Percentiles rank a stretch among this genome's conserved stretches.
phyloP scores from a whole-genome alignment of 192 early-diverging fungal genomes.

The Podila clonocystis region DNA sequence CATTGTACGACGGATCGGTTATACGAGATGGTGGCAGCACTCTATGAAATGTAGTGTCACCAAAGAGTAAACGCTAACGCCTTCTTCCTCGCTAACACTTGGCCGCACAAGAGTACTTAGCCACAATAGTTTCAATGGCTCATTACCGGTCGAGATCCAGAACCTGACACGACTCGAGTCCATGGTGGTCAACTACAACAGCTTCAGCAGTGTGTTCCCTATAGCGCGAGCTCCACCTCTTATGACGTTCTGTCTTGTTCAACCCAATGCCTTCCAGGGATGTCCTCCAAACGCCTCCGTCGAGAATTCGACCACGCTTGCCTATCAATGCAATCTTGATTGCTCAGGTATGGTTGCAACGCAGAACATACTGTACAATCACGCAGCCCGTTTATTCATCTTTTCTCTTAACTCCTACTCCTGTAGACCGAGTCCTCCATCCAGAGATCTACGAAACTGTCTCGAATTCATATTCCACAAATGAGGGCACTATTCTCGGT shows the following conservation, averaged over 20 bases:
- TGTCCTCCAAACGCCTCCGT: conserved; percentile 24
- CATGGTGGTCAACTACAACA: conserved; percentile 34
- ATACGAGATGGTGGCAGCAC: background rate
- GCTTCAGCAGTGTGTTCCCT: conserved; percentile 27
- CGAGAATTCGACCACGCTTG: conserved; percentile 16
- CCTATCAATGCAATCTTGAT: conserved; percentile 40
- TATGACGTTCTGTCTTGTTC: conserved; percentile 27
- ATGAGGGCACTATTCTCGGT: background rate
- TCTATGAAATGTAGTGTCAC: background rate
- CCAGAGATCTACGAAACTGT: conserved; percentile 15
- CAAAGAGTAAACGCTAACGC: background rate
- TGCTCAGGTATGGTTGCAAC: conserved; percentile 14
- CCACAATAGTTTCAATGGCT: conserved; percentile 26
- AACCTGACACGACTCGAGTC: conserved; percentile 22
- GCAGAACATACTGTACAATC: background rate
- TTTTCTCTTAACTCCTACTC: background rate
- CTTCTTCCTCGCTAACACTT: background rate
- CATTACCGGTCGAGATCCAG: conserved; percentile 30
- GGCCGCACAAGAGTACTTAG: conserved; percentile 7
- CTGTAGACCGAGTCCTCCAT: conserved; percentile 35
- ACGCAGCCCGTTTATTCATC: background rate
- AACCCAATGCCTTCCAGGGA: conserved; percentile 19
- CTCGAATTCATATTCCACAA: background rate
- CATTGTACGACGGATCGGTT: conserved; percentile 1
- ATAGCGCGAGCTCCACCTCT: conserved; percentile 5